phyloP scores from a whole-genome alignment of 129 eudicot species.

The Logfia minima region DNA sequence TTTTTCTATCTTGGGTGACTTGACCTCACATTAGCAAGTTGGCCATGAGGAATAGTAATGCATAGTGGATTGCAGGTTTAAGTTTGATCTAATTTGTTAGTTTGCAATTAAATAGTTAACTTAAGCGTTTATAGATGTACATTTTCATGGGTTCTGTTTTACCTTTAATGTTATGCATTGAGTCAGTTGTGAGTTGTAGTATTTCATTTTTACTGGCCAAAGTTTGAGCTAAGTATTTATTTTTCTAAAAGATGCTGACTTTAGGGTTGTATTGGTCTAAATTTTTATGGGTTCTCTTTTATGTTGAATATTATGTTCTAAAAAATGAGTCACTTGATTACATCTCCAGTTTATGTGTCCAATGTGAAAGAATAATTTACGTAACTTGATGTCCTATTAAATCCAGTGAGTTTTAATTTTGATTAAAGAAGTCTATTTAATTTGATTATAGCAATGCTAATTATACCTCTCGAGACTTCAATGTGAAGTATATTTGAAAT shows the following conservation, averaged over 20 bases:
- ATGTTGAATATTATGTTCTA: neutral
- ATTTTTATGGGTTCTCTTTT: conserved; percentile 2
- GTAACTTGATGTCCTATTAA: neutral
- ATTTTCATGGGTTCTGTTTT: conserved; percentile 8
- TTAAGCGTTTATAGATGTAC: neutral
- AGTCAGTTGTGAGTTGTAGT: neutral
- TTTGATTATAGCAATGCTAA: neutral
- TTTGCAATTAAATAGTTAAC: neutral
- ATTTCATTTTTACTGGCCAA: neutral
- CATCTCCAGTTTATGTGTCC: neutral
- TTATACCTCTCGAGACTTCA: neutral
- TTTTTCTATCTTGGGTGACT: neutral
- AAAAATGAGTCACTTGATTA: neutral
- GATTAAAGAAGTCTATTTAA: neutral
- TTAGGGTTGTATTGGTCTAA: conserved; percentile 7
- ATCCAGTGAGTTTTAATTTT: neutral
- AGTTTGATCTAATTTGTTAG: neutral
- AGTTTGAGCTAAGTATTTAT: neutral
- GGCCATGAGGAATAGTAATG: neutral
- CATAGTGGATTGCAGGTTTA: neutral
- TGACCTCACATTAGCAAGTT: conserved; percentile 11
- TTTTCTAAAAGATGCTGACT: conserved; percentile 4
- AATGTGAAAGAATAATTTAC: conserved; percentile 10
- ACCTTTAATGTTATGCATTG: neutral
- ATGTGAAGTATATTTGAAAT: conserved; percentile 14